phyloP scores from a whole-genome alignment of 2,329 filamentous ascomycete species.

The Aureobasidium sp. region DNA sequence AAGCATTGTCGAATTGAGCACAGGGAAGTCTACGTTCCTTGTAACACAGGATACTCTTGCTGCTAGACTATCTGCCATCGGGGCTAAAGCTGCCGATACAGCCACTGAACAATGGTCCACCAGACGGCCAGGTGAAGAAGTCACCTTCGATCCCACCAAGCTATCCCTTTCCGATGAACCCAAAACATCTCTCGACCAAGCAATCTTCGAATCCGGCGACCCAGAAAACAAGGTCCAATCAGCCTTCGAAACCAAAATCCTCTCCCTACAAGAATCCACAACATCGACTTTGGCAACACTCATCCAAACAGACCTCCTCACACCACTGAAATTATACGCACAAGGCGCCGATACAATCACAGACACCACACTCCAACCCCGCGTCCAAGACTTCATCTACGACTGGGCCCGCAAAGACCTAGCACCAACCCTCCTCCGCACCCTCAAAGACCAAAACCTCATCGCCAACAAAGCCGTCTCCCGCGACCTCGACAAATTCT shows the following conservation, averaged over 20 bases:
- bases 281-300: neutral
- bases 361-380: slow-evolving; percentile 21
- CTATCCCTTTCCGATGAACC: neutral
- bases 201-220: neutral
- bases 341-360: slow-evolving; percentile 21
- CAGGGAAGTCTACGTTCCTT: neutral
- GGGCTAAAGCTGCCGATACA: neutral
- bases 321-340: slow-evolving; percentile 25
- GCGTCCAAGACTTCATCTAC: slow-evolving; percentile 24
- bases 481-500: slow-evolving; percentile 26
- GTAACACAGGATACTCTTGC: neutral
- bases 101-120: neutral
- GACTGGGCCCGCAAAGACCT: slow-evolving; percentile 21
- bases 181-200: neutral
- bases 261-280: neutral
- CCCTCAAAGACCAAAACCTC: slow-evolving; percentile 19
- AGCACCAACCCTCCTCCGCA: slow-evolving; percentile 18
- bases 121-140: neutral
- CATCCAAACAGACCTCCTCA: slow-evolving; percentile 22
- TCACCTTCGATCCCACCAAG: neutral
- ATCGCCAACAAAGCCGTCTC: slow-evolving; percentile 19
- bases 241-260: neutral
- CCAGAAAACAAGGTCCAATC: neutral
- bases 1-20: neutral
- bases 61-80: neutral